Evolutionary conservation across 768 basidiomycete genomes (phyloP), one percentile per base, ranked within the genome.

Genomic region (Pisolithus orientalis): DNA sequence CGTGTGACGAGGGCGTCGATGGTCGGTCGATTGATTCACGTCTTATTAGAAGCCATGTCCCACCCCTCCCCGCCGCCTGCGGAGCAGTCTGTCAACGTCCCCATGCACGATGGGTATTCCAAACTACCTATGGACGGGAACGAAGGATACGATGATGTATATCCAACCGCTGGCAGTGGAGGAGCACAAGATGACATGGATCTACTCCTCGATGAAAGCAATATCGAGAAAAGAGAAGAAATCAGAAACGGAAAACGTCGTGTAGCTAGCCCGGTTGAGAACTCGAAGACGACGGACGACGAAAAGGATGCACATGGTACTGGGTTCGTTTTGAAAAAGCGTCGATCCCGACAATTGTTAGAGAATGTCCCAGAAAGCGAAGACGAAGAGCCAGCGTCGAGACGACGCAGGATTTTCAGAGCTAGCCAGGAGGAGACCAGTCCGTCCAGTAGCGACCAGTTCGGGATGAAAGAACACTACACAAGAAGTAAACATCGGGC

Each of bases 121-220:
- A 42, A 43, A 8, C 14, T 39, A 5, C 21, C 43, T 4, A 6
- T 25, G 37, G 21, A 51, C 11, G 28, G 5, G 6, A 51, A 51
- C n/a, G 29, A 51, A 2, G 47, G n/a, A 21, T 29, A 52, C 11
- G 42, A 39, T 37, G 13, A 11, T 8, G 9, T 27, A 38, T 24
- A 49, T 14, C 10, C 25, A 25, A 39, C 37, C 13, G n/a, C 39
- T 24, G 39, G 50, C 13, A 47, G 32, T 2, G 37, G 51, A 29
- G 47, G 44, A 24, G 53, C 54, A 2, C 59, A 51, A n/a, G 39
- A 27, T 21, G 56, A 48, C 16, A 47, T 2, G 25, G 1, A 50
- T 10, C 13, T 21, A n/a, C 44, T 37, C 5, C 13, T 13, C 11
- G 7, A 50, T 6, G 43, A 31, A 31, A 25, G 13, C 4, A n/a